These are phyloP conservation scores for Cladophialophora psammophila DNA, from an alignment of 2,329 filamentous ascomycete species.

Conservation along the genomic window DNA sequence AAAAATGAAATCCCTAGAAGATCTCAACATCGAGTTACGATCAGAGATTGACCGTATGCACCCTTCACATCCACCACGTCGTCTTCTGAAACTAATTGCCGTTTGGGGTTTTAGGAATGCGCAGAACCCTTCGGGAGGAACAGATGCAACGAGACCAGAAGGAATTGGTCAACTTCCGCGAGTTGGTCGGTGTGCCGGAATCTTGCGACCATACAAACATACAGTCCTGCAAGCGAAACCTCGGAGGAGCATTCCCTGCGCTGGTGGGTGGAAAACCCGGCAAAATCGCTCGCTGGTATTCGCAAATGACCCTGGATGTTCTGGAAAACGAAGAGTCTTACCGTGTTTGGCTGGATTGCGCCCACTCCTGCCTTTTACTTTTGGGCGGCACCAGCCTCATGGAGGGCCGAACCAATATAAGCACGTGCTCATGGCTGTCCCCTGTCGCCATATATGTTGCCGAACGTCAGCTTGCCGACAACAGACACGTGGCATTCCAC, in stretches of 20 bases:
- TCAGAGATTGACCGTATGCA: neutral
- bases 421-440: neutral
- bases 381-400: neutral
- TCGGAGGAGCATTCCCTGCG: neutral
- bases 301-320: neutral
- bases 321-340: neutral
- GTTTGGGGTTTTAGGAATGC: neutral
- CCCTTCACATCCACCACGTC: neutral
- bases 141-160: neutral
- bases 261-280: neutral
- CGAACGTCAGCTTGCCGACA: neutral
- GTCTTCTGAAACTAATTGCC: neutral
- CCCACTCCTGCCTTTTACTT: neutral
- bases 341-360: neutral
- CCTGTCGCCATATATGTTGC: neutral
- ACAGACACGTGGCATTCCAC: neutral
- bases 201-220: neutral
- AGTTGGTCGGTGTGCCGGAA: neutral
- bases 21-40: neutral
- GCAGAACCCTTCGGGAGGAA: neutral
- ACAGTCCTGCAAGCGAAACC: neutral
- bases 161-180: neutral
- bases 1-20: neutral
- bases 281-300: neutral
- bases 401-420: neutral